Evolutionary conservation across 148 eudicot genomes (phyloP).

Genomic region (Arbutus unedo): DNA sequence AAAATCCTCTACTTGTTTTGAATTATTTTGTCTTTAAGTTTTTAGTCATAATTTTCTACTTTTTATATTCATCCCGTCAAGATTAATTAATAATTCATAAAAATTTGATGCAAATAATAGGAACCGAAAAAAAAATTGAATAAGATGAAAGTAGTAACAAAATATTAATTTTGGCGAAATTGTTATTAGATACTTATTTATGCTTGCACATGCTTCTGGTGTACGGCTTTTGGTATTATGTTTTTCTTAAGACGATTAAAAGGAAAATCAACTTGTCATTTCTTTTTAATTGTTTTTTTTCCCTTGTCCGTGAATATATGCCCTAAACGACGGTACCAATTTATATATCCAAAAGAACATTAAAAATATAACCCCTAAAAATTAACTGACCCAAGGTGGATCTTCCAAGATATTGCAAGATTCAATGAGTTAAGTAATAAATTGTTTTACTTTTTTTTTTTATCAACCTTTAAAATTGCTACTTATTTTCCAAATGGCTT

Average conservation of each 20-base stretch:
- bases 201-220: too few species aligned
- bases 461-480: neutral
- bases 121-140: too few species aligned
- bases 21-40: too few species aligned
- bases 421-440: neutral
- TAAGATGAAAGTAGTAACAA: too few species aligned
- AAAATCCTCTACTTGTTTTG: too few species aligned
- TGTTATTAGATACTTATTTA: too few species aligned
- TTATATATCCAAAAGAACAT: neutral
- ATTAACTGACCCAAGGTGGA: neutral
- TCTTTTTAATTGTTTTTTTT: conserved; percentile 14
- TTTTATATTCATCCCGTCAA: too few species aligned
- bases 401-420: conserved; percentile 17
- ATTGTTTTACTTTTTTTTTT: too few species aligned
- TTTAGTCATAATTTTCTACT: too few species aligned
- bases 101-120: too few species aligned
- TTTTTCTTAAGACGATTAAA: conserved; percentile 5
- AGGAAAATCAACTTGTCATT: conserved; percentile 17
- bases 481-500: neutral
- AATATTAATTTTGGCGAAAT: too few species aligned
- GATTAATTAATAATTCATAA: too few species aligned
- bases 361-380: neutral
- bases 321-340: neutral
- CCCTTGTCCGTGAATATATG: neutral
- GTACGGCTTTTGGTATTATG: neutral